Evolutionary conservation across 768 basidiomycete species (phyloP), one percentile per base, ranked within the genome.

Genomic region (Tephrocybe sp.): DNA sequence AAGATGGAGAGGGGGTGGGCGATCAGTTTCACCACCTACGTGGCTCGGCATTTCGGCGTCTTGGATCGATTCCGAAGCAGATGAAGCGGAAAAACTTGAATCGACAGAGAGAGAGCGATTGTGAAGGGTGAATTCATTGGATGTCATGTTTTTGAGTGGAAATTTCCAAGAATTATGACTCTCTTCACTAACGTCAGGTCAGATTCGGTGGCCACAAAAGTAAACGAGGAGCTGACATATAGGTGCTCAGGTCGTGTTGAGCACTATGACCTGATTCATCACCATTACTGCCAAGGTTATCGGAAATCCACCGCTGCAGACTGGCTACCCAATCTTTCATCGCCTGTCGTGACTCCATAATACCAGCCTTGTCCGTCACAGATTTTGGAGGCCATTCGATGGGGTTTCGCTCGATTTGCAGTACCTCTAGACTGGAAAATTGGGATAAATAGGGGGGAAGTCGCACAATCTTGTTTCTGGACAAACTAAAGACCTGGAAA

Each of bases 371-470:
- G 37, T 78, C 76, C 62, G 86, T 62, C 12, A 87, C 69, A 41
- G 70, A 50, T 53, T 72, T 77, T 6, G 91, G 88, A 0, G 95
- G 95, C 92, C 94, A 98, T 66, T 93, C 88, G 31, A 97, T 78
- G 3, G 94, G 94, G 62, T 99, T 98, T 54, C 86, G 83, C 55
- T 95, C 94, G 8, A 90, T 72, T 66, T 91, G 91, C 58, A 98
- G 74, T 25, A 97, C 78, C 40, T 83, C 82, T 33, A 99, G 74
- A 43, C 77, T 72, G 24, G 69, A 68, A 62, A 97, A 95, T 44
- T 83, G 78, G 3, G 78, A 66, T 42, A 99, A 64, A 65, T 94
- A 98, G 7, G 73, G 59, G 2, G 95, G 97, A 2, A 99, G 75
- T 15, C 79, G 76, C 30, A 78, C 77, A 51, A 99, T 74, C 65